A percentile compares a stretch with the other conserved stretches of the same genome.
Conservation (phyloP, 768 basidiomycete genomes). For the Macrocybe gigantea region DNA sequence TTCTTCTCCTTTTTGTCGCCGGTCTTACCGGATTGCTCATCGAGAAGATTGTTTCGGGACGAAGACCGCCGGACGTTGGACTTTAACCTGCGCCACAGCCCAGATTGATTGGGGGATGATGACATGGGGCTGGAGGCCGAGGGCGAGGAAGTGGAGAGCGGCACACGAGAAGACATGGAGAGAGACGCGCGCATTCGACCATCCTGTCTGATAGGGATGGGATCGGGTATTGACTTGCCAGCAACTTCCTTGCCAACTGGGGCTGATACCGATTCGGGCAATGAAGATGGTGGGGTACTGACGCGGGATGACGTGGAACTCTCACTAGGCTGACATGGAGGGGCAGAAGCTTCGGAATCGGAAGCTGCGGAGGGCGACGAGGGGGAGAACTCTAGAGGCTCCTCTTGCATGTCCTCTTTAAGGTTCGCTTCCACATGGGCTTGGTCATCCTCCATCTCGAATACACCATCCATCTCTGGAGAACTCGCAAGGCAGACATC, state of each 20-base stretch:
- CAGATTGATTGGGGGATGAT: slow-evolving; percentile 8
- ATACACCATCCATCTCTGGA: slow-evolving; percentile 17
- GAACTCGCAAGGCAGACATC: slow-evolving; percentile 11
- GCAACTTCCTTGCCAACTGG: not conserved
- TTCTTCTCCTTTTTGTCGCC: slow-evolving; percentile 12
- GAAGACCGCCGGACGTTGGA: slow-evolving; percentile 22
- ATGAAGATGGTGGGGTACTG: slow-evolving; percentile 3
- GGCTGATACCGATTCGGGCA: not conserved
- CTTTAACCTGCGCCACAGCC: slow-evolving; percentile 34
- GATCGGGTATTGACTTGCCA: no score
- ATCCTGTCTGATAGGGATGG: no score
- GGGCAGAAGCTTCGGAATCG: slow-evolving; percentile 7
- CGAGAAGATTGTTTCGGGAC: slow-evolving; percentile 6
- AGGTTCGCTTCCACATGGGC: not conserved
- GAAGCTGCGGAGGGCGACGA: slow-evolving; percentile 16
- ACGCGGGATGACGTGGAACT: slow-evolving; percentile 15
- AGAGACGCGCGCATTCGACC: not conserved
- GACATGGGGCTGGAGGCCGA: slow-evolving; percentile 4
- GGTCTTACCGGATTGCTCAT: slow-evolving; percentile 1
- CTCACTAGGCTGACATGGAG: slow-evolving; percentile 4
- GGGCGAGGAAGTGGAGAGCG: slow-evolving; percentile 1
- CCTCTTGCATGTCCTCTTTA: slow-evolving; percentile 8
- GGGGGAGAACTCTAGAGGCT: not conserved
- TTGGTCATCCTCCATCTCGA: slow-evolving; percentile 25
- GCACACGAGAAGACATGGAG: slow-evolving; percentile 1